phyloP scores from a whole-genome alignment of 2,329 filamentous ascomycete species.

The Cladosporium halotolerans region DNA sequence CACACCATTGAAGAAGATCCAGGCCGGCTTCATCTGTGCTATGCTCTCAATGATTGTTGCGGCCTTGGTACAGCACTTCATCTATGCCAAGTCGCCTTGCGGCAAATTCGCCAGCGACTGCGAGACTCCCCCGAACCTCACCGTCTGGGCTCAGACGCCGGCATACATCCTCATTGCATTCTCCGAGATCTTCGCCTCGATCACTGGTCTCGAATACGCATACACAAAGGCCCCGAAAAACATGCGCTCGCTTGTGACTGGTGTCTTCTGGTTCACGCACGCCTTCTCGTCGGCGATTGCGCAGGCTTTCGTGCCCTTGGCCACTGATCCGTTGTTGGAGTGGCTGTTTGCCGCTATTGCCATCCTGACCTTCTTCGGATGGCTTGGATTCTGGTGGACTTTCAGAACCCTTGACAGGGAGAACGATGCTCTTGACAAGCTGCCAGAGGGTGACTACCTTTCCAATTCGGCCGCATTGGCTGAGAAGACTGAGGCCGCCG shows the following conservation, averaged over 20 bases:
- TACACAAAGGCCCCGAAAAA: constrained; percentile 41
- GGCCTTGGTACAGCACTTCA: constrained; percentile 48
- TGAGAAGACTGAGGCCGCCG: constrained; percentile 4
- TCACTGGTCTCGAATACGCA: constrained; percentile 43
- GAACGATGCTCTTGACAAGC: constrained; percentile 5
- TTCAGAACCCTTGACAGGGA: constrained; percentile 8
- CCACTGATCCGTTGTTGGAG: constrained; percentile 58
- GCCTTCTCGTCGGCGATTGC: constrained; percentile 55
- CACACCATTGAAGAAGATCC: constrained; percentile 47
- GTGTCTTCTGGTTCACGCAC: constrained; percentile 56
- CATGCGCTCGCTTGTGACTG: constrained; percentile 45
- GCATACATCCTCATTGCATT: constrained; percentile 42
- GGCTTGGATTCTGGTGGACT: constrained; percentile 8
- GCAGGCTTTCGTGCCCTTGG: constrained; percentile 54
- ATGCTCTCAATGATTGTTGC: constrained; percentile 49
- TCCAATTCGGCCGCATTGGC: constrained; percentile 5
- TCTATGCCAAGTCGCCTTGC: constrained; percentile 44
- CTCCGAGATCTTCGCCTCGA: constrained; percentile 41
- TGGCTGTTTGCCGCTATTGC: constrained; percentile 47
- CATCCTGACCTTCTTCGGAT: constrained; percentile 5
- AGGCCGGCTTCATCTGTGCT: constrained; percentile 47
- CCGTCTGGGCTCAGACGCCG: constrained; percentile 40
- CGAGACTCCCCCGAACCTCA: constrained; percentile 25
- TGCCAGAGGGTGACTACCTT: constrained; percentile 7
- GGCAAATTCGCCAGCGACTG: constrained; percentile 30